Evolutionary conservation across 2,329 filamentous ascomycete genomes (phyloP), one percentile per base, ranked within the genome.

Genomic region (Neonectria magnoliae): DNA sequence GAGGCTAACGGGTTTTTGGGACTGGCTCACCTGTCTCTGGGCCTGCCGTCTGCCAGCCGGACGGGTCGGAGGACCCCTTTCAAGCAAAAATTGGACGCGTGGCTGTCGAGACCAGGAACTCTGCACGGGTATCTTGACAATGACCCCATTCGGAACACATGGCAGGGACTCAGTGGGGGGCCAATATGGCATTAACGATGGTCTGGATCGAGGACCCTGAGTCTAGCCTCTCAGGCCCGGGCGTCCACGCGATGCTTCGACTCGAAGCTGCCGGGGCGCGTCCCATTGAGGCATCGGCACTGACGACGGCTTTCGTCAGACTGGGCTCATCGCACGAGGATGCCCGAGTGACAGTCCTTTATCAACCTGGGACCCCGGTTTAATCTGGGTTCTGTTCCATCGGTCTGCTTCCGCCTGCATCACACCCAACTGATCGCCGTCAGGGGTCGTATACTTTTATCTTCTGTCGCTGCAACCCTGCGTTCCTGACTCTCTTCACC

Each of bases 341-440:
- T 20, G 10, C 20, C 13, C n/a, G 29, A 22, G 41, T 48, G 27
- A 25, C 25, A 29, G 25, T 20, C 22, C 13, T 42, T 42, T 57
- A 53, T 57, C 52, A 48, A 54, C 41, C 20, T 6, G n/a, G 44
- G 41, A 44, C 51, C 52, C 48, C 44, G 33, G 25, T 25, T 22
- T n/a, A 7, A n/a, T 18, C 13, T n/a, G 6, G 25, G n/a, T 48
- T 25, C 41, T 31, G 60, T 41, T 54, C 47, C 53, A 48, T 53
- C 18, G 11, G 20, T 20, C 14, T 16, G 48, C 36, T 25, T 29
- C 48, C 27, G 18, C 27, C 22, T 38, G 31, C 31, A 45, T 41
- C 18, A 20, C 20, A 44, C 25, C 13, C 25, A 20, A 55, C 44
- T 47, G 60, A 63, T 63, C 60, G 48, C 14, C 60, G 16, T 44